phyloP scores from a whole-genome alignment of 2,329 filamentous ascomycete genomes.

The Dothideomycetidae sp. region DNA sequence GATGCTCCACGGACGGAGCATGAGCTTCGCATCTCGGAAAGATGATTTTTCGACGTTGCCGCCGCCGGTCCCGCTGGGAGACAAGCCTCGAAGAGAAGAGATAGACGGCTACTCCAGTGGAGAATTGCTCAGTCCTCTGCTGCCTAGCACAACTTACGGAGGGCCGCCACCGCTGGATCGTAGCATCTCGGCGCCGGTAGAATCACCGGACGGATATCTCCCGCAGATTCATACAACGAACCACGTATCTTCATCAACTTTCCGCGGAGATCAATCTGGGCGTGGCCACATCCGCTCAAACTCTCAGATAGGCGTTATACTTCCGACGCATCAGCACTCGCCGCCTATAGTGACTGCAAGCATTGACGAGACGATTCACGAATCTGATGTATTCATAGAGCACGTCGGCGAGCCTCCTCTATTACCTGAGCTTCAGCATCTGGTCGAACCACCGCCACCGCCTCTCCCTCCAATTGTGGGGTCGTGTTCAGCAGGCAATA shows the following conservation, averaged over 20 bases:
- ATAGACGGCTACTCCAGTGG: slow-evolving; percentile 11
- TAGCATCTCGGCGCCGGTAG: slow-evolving; percentile 35
- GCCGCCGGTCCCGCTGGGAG: slow-evolving; percentile 27
- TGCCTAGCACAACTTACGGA: slow-evolving; percentile 35
- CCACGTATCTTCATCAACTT: slow-evolving; percentile 15
- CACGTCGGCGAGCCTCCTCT: slow-evolving; percentile 23
- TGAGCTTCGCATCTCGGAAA: slow-evolving; percentile 16
- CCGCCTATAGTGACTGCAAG: slow-evolving; percentile 33
- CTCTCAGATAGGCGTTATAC: slow-evolving; percentile 25
- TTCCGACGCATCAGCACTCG: slow-evolving; percentile 12
- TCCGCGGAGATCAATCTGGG: slow-evolving; percentile 25
- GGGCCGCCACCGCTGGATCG: slow-evolving; percentile 25
- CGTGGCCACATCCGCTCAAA: slow-evolving; percentile 28
- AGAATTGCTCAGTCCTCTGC: slow-evolving; percentile 27
- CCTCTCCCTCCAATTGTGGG: slow-evolving; percentile 20
- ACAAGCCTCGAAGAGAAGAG: slow-evolving; percentile 23
- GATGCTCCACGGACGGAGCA: slow-evolving; percentile 67
- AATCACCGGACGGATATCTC: slow-evolving; percentile 22
- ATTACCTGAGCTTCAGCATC: slow-evolving; percentile 47
- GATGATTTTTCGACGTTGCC: background rate
- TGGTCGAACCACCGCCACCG: slow-evolving; percentile 37
- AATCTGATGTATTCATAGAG: slow-evolving; percentile 29
- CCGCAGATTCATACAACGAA: slow-evolving; percentile 21
- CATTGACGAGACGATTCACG: slow-evolving; percentile 40
- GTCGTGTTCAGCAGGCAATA: slow-evolving; percentile 16